Evolutionary conservation across 2,329 filamentous ascomycete species (phyloP), one percentile per base, ranked within the genome.

Genomic region (Tolypocladium tropicale): DNA sequence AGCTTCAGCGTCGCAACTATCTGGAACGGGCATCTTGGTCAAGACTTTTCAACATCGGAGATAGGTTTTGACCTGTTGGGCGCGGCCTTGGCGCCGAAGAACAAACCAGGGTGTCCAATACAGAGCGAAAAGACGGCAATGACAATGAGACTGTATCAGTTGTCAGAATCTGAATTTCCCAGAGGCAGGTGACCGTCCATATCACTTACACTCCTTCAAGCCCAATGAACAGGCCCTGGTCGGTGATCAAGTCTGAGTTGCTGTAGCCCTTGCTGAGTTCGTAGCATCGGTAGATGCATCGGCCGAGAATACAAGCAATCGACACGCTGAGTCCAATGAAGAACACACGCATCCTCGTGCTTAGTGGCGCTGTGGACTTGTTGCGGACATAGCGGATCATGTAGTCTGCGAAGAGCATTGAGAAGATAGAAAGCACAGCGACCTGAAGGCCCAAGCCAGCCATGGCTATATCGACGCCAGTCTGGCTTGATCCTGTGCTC

Each of bases 181-280:
- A 25, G 6, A 3, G n/a, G n/a, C 4, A 14, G n/a, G 4, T 3
- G 4, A 10, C 28, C 2, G 14, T 1, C 2, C 2, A 3, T 1
- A 25, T 14, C 14, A 67, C 71, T 61, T 64, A 75, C 73, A 72
- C 71, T 67, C 77, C 78, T 69, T 83, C 80, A 0, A 83, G 70
- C 0, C 68, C 76, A 58, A 82, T 81, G 58, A 83, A 83, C 2
- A 78, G 64, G 0, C 66, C 68, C 63, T 83, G 68, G 43, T 82
- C 63, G 5, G 71, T 71, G 43, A 85, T 80, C 55, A 86, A 67
- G 6, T 72, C 65, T 0, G 82, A 83, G 30, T 67, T 43, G 6
- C 63, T 72, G 71, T 84, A 88, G 1, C 85, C 85, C 41, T 83
- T 72, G 58, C 78, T 81, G 58, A 88, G 67, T 69, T 89, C 85